Percentiles rank a stretch among this genome's conserved stretches.
Evolutionary conservation across 371 early-diverging fungal species (phyloP).

Genomic region (Vairimorpha ceranae): DNA sequence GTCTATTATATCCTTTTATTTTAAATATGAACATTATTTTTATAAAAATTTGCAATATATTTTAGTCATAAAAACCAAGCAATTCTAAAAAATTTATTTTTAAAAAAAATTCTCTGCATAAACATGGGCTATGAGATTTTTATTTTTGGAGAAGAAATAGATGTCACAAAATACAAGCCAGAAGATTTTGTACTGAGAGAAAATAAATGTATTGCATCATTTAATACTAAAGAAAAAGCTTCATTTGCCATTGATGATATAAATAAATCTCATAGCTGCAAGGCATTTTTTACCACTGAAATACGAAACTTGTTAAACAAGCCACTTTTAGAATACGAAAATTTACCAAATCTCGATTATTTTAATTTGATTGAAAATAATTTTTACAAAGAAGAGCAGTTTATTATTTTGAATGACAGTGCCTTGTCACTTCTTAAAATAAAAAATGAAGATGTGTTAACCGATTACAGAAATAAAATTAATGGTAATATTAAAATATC

Average conservation of each 20-base stretch:
- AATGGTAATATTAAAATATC: neutral
- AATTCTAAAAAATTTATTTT: too few relatives aligned
- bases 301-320: neutral
- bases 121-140: conserved; percentile 17
- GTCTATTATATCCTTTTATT: neutral
- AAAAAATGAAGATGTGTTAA: neutral
- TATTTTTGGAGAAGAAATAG: conserved; percentile 4
- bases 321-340: neutral
- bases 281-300: neutral
- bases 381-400: neutral
- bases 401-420: neutral
- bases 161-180: neutral
- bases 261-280: neutral
- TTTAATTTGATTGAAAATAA: neutral
- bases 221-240: neutral
- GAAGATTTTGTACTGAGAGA: neutral
- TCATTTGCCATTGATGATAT: neutral
- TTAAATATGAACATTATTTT: too few relatives aligned
- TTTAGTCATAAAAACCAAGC: too few relatives aligned
- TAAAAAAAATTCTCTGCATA: neutral
- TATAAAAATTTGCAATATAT: too few relatives aligned
- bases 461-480: neutral
- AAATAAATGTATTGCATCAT: neutral
- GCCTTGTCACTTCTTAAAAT: neutral
- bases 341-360: neutral